phyloP scores from a whole-genome alignment of 2,329 filamentous ascomycete genomes.

The Amphichorda felina region DNA sequence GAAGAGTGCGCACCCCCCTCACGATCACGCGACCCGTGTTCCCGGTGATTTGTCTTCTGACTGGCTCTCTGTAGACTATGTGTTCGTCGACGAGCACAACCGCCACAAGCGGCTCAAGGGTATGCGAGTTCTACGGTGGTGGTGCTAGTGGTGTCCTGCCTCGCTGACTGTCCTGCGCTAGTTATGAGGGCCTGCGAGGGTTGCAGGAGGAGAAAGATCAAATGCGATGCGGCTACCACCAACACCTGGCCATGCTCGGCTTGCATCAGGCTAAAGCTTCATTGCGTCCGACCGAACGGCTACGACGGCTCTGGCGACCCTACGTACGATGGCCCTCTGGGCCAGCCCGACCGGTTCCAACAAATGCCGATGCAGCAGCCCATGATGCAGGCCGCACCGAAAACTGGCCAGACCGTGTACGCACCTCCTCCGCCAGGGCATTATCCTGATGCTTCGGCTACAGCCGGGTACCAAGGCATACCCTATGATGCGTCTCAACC shows the following conservation, averaged over 20 bases:
- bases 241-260: constrained; percentile 97
- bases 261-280: constrained; percentile 82
- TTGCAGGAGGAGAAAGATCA: constrained; percentile 90
- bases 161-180: constrained; percentile 19
- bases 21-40: background rate
- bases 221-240: constrained; percentile 92
- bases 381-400: constrained; percentile 29
- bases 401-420: constrained; percentile 9
- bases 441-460: background rate
- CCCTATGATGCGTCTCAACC: constrained; percentile 32
- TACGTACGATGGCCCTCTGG: constrained; percentile 18
- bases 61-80: constrained; percentile 61
- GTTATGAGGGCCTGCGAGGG: constrained; percentile 97
- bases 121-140: constrained; percentile 26
- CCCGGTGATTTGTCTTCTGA: background rate
- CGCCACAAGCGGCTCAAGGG: constrained; percentile 93
- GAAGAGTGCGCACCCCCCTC: constrained; percentile 52
- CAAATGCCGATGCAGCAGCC: constrained; percentile 36
- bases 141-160: too few species aligned
- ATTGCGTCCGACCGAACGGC: constrained; percentile 82
- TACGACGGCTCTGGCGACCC: constrained; percentile 37
- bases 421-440: background rate
- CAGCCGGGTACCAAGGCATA: constrained; percentile 27
- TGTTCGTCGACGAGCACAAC: constrained; percentile 98
- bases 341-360: constrained; percentile 24